Evolutionary conservation across 352 stramenopile genomes (phyloP), one percentile per base, ranked within the genome.

Genomic region (Pythium utonaiense): DNA sequence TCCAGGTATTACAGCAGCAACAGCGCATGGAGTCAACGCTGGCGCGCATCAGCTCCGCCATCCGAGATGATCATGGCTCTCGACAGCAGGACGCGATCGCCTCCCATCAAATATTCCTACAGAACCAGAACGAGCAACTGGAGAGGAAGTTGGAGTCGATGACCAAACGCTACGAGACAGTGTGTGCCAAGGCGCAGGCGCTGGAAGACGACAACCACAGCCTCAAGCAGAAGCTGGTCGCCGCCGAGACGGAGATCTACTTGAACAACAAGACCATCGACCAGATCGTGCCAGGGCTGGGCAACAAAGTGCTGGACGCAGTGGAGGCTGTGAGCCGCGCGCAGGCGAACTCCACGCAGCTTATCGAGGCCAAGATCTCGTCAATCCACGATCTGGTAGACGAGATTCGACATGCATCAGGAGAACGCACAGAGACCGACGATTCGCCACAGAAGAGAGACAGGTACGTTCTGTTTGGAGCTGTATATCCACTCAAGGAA

Each of bases 341-440:
- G 24, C 70, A 88, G 21, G 27, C 62, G 21, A 53, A 33, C 3
- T 42, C 76, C 14, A 71, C 62, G 0, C 62, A 70, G n/a, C 45
- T 77, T n/a, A 72, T 91, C 5, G 75, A 88, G 59, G 58, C 66
- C 38, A 81, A 85, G 49, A 71, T 91, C 17, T 80, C 74, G 38
- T 53, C 60, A 14, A 69, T 89, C n/a, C 72, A 88, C 56, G 77
- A 86, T n/a, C 68, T 81, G 25, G 65, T 89, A 51, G 74, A 89
- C 14, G 81, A 88, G 14, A 64, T 89, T 8, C 72, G 77, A 9
- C 67, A 83, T 21, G 61, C 53, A 9, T 70, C 65, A 0, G 75
- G 71, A 1, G 78, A 89, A 49, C 63, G 72, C 22, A 91, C 76
- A 1, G 76, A 86, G 55, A 59, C 59, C 0, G 76, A 88, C 48